Conservation (phyloP, 1,284 basidiomycete genomes). For the Ustilago shanxiensis region DNA sequence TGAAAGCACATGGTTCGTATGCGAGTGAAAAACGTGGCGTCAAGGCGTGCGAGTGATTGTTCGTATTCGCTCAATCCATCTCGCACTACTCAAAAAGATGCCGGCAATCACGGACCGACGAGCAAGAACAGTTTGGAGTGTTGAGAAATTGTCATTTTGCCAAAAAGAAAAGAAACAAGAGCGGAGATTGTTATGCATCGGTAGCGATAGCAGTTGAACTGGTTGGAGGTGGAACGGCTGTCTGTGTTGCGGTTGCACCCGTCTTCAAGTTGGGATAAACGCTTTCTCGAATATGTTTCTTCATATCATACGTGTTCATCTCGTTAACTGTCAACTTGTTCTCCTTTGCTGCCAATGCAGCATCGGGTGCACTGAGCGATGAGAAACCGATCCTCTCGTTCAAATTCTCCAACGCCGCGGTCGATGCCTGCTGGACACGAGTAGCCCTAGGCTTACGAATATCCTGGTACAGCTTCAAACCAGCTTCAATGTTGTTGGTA, state of each 20-base stretch:
- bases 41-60: no score
- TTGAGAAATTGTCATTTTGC: not conserved
- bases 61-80: no score
- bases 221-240: not conserved
- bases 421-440: slow-evolving; percentile 69
- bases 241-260: not conserved
- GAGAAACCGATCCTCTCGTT: slow-evolving; percentile 71
- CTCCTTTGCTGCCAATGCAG: slow-evolving; percentile 68
- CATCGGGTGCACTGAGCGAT: slow-evolving; percentile 66
- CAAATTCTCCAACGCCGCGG: slow-evolving; percentile 70
- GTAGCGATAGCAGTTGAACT: slow-evolving; percentile 36
- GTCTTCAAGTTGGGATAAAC: slow-evolving; percentile 23
- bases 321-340: slow-evolving; percentile 68
- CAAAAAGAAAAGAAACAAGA: no score
- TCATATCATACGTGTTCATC: slow-evolving; percentile 60
- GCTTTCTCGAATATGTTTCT: slow-evolving; percentile 38
- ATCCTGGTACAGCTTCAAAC: slow-evolving; percentile 70
- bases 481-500: slow-evolving; percentile 63
- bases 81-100: not conserved
- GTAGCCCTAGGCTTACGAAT: slow-evolving; percentile 71
- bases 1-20: no score
- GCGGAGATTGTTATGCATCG: slow-evolving; percentile 15
- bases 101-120: not conserved
- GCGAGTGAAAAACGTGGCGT: no score
- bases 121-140: no score